These are phyloP conservation scores for Liquidambar formosana DNA, from an alignment of 164 flowering plant genomes.

Conservation along the genomic window DNA sequence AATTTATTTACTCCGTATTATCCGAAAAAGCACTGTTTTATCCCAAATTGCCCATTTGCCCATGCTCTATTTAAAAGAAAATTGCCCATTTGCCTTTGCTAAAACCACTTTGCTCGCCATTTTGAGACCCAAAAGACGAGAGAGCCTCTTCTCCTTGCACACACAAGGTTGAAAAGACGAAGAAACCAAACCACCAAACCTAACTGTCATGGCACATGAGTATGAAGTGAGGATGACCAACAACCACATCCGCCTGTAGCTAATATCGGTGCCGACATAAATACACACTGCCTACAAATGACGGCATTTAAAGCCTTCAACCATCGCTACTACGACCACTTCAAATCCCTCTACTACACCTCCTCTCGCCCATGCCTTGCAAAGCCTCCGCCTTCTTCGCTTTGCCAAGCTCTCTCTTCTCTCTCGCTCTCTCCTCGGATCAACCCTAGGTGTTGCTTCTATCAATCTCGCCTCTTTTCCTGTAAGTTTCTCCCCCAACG, in stretches of 20 bases:
- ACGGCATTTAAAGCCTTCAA: conserved; percentile 28
- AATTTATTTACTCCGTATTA: too few relatives aligned
- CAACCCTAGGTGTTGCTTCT: not conserved
- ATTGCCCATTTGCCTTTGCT: too few relatives aligned
- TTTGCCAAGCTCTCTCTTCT: not conserved
- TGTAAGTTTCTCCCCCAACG: conserved; percentile 6
- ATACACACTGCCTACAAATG: conserved; percentile 11
- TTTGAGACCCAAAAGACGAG: too few relatives aligned
- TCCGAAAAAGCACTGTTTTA: too few relatives aligned
- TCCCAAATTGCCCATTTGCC: too few relatives aligned
- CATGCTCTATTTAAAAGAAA: too few relatives aligned
- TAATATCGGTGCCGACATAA: not conserved
- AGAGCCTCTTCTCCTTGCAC: too few relatives aligned
- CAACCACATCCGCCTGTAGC: too few relatives aligned
- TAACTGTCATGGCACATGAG: not conserved
- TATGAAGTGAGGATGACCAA: not conserved
- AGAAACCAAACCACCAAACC: not conserved
- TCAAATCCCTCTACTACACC: too few relatives aligned
- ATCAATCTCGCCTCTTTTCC: conserved; percentile 3
- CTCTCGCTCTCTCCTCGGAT: not conserved
- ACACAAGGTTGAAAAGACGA: too few relatives aligned
- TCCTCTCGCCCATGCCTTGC: not conserved
- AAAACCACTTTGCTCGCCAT: too few relatives aligned
- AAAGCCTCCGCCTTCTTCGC: conserved; percentile 5
- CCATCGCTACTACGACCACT: conserved; percentile 5